Evolutionary conservation across 805 yeast species (phyloP).

Genomic region (Metschnikowia similis): DNA sequence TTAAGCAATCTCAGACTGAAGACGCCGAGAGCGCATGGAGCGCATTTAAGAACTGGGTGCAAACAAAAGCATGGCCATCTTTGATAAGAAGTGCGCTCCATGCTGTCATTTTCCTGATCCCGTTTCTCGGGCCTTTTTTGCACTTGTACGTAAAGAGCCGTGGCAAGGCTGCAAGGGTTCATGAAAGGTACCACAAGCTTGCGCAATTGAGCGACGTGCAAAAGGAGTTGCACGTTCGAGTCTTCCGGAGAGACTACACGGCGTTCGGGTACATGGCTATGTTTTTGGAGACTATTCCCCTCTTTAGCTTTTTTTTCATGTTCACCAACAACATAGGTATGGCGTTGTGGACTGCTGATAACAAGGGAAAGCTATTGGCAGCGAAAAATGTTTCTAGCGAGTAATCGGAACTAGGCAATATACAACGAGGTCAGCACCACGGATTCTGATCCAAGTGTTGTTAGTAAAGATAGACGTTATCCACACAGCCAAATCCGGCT

Average conservation of each 20-base stretch:
- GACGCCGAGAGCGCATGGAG: background rate
- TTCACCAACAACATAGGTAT: conserved; percentile 60
- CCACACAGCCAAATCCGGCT: conserved; percentile 97
- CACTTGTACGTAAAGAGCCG: conserved; percentile 52
- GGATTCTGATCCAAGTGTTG: background rate
- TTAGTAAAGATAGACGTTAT: conserved; percentile 60
- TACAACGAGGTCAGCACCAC: background rate
- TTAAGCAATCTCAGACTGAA: background rate
- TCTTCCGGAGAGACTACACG: conserved; percentile 35
- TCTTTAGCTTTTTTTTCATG: conserved; percentile 48
- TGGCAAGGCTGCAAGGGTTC: conserved; percentile 48
- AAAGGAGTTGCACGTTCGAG: conserved; percentile 32
- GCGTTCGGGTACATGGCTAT: conserved; percentile 53
- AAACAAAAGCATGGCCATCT: conserved; percentile 18
- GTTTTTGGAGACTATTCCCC: conserved; percentile 51
- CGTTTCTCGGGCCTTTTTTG: conserved; percentile 55
- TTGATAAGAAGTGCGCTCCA: conserved; percentile 31
- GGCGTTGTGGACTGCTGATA: conserved; percentile 58
- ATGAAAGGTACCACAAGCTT: conserved; percentile 52
- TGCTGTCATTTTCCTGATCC: conserved; percentile 45
- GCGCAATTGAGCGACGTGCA: conserved; percentile 47
- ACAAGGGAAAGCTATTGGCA: conserved; percentile 16
- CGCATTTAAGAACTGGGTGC: conserved; percentile 2
- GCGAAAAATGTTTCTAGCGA: background rate
- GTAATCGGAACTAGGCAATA: background rate